Evolutionary conservation across 805 yeast genomes (phyloP).

Genomic region (Ogataea pilisensis): DNA sequence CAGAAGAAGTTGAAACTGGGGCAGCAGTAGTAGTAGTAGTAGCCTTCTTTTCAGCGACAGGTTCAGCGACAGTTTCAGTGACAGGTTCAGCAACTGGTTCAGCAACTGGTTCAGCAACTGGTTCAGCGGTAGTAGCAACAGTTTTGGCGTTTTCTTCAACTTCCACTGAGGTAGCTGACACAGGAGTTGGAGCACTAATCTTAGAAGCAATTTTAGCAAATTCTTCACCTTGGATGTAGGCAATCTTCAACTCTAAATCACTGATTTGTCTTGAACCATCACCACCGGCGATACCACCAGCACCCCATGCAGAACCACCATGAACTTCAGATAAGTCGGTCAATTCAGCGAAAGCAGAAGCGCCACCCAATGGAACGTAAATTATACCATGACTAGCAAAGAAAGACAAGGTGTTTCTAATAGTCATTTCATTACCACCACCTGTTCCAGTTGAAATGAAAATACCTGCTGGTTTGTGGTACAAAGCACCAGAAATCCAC

Average conservation of each 20-base stretch:
- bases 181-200: constrained; percentile 6
- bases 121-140: constrained; percentile 6
- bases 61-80: constrained; percentile 4
- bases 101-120: constrained; percentile 3
- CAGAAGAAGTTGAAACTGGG: constrained; percentile 12
- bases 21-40: constrained; percentile 7
- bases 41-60: constrained; percentile 6
- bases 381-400: constrained; percentile 79
- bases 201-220: constrained; percentile 46
- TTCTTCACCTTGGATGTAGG: constrained; percentile 62
- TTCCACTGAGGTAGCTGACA: constrained; percentile 8
- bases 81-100: constrained; percentile 5
- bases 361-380: constrained; percentile 77
- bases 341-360: constrained; percentile 50
- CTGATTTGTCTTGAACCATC: constrained; percentile 74
- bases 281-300: constrained; percentile 73
- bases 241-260: constrained; percentile 59
- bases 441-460: constrained; percentile 78
- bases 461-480: constrained; percentile 72
- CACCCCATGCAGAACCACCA: constrained; percentile 87
- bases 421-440: constrained; percentile 80
- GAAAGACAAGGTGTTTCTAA: constrained; percentile 58
- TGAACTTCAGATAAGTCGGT: constrained; percentile 60
- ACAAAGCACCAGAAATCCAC: constrained; percentile 71
- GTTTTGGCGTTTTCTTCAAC: too few species aligned